These are phyloP conservation scores for Dovyalis caffra DNA, from an alignment of 345 rosid species.

Conservation along the genomic window DNA sequence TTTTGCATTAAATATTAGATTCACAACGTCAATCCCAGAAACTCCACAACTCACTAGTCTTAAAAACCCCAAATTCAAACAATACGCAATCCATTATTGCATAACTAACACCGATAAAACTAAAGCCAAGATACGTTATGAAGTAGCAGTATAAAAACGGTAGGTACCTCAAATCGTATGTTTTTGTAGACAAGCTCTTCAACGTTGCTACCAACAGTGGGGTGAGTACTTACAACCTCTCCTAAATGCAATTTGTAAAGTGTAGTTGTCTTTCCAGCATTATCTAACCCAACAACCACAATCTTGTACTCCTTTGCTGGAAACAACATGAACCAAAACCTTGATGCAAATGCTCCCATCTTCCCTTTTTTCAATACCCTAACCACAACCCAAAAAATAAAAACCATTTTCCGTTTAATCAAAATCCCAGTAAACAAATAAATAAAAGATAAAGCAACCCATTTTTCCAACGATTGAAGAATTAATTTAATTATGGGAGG, in stretches of 20 bases:
- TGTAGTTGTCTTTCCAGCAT: constrained; percentile 96
- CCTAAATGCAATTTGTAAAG: constrained; percentile 93
- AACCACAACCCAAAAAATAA: background rate
- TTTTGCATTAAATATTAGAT: background rate
- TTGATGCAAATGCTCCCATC: constrained; percentile 87
- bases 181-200: constrained; percentile 97
- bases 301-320: constrained; percentile 98
- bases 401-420: background rate
- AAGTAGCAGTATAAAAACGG: background rate
- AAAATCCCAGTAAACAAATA: background rate
- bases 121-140: background rate
- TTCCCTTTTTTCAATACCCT: constrained; percentile 10
- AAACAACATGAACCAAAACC: constrained; percentile 94
- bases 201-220: constrained; percentile 93
- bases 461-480: too few species aligned
- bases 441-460: too few species aligned
- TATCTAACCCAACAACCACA: constrained; percentile 93
- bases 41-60: background rate
- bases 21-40: background rate
- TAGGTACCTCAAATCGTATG: constrained; percentile 77
- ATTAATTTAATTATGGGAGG: too few species aligned
- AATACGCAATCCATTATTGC: background rate
- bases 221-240: constrained; percentile 95
- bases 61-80: background rate
- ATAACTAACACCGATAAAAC: background rate